Evolutionary conservation across 2,329 filamentous ascomycete species (phyloP), one percentile per base, ranked within the genome.

Genomic region (Mollisiaceae sp.): DNA sequence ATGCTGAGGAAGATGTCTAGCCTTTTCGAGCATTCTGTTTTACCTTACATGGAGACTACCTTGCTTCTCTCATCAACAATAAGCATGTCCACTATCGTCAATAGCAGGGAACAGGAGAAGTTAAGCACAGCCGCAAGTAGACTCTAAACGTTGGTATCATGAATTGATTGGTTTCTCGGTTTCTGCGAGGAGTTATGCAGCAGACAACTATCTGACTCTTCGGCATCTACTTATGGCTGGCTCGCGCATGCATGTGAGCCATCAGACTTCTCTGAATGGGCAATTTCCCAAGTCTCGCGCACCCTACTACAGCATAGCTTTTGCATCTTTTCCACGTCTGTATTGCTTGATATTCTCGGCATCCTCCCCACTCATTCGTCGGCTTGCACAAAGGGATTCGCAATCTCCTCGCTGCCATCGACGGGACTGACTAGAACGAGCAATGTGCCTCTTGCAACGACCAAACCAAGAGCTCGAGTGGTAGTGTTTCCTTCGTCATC

Each of bases 401-500:
- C 87, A 74, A 99, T 99, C 79, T 94, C 90, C 80, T 98, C 94
- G 80, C 93, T 97, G 63, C 95, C 95, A 76, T 98, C 94, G 60
- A 95, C 86, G 4, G 95, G 95, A 68, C 92, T 95, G 76, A 99
- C 92, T 68, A 97, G 86, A 45, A 97, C 94, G 63, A 99, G 88
- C 56, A 99, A 83, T 8, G 95, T 98, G 67, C 95, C 95, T 70
- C 95, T 89, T 47, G 93, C 94, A 60, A 97, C 95, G 22, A 97
- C 89, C 60, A 92, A 81, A 55, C 90, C 90, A 15, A 92, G 83
- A 24, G 86, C 83, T 71, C 90, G 84, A 47, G 86, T 86, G 65
- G 84, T 86, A 71, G 93, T 90, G 80, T 96, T 97, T 71, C 94
- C 94, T 78, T 97, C 91, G 66, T 97, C 94, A 76, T 99, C 95